Conservation (phyloP, 345 rosid species). For the Hibiscus trionum region DNA sequence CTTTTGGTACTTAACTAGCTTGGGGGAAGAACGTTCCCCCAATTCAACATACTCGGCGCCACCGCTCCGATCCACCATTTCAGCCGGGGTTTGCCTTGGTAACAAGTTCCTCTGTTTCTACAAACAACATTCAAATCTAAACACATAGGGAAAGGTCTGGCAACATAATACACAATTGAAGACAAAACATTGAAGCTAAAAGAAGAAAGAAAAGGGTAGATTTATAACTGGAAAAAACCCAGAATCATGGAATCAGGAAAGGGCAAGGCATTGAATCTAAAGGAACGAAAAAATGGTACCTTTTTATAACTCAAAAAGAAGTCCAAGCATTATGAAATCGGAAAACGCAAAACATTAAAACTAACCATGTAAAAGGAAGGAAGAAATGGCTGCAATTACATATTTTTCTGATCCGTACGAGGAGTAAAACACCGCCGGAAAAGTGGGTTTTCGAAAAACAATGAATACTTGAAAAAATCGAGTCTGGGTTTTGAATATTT, state of each 20-base stretch:
- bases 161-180: background rate
- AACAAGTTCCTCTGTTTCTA: constrained; percentile 31
- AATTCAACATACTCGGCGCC: constrained; percentile 23
- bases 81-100: constrained; percentile 11
- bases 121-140: constrained; percentile 17
- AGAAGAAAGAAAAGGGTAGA: background rate
- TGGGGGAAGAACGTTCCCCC: constrained; percentile 30
- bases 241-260: background rate
- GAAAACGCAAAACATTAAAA: background rate
- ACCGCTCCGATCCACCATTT: constrained; percentile 18
- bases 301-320: background rate
- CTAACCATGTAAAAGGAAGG: background rate
- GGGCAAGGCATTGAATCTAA: background rate
- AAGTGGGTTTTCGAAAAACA: too few relatives aligned
- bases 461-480: background rate
- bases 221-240: background rate
- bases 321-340: background rate
- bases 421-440: too few relatives aligned
- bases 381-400: background rate
- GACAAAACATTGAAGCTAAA: background rate
- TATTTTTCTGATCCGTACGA: background rate
- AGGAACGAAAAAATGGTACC: background rate
- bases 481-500: background rate
- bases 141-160: background rate
- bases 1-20: constrained; percentile 30